Evolutionary conservation across 2,329 filamentous ascomycete genomes (phyloP).

Genomic region (Aureobasidium sp.): DNA sequence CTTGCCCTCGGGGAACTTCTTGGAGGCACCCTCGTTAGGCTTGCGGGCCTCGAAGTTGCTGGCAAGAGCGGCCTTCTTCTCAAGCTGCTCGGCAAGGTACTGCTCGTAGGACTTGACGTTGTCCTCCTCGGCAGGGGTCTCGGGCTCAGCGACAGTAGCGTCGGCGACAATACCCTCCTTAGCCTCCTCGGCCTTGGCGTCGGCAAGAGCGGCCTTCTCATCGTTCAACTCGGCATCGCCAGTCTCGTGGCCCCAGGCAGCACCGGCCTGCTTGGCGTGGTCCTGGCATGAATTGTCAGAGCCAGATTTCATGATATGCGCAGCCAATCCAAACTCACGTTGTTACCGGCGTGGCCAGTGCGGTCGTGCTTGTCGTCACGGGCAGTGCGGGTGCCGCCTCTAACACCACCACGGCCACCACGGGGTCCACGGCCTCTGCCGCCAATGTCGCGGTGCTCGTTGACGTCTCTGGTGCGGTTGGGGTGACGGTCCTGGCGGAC

Average conservation of each 20-base stretch:
- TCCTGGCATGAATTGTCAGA: conserved; percentile 46
- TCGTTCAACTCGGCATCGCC: conserved; percentile 82
- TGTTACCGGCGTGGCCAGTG: conserved; percentile 40
- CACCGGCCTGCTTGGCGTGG: conserved; percentile 78
- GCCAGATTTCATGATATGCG: not conserved
- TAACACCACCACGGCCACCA: conserved; percentile 49
- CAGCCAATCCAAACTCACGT: conserved; percentile 37
- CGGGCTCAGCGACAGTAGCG: conserved; percentile 34
- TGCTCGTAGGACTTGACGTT: conserved; percentile 86
- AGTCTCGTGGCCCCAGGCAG: conserved; percentile 80
- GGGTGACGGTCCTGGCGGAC: conserved; percentile 41
- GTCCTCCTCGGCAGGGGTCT: conserved; percentile 54
- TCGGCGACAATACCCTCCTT: conserved; percentile 45
- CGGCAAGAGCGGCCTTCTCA: conserved; percentile 83
- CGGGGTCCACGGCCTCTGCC: conserved; percentile 43
- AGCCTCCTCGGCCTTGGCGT: conserved; percentile 79
- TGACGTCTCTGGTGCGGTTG: conserved; percentile 21
- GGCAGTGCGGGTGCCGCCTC: conserved; percentile 43
- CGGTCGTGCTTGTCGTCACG: conserved; percentile 59
- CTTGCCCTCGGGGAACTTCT: conserved; percentile 90
- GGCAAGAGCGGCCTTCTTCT: conserved; percentile 68
- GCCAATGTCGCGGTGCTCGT: conserved; percentile 22
- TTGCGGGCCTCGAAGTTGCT: conserved; percentile 68
- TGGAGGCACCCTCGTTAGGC: conserved; percentile 88
- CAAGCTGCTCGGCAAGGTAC: conserved; percentile 70